A percentile compares a stretch with the other conserved stretches of the same genome.
Evolutionary conservation across 2,329 filamentous ascomycete species (phyloP).

Genomic region (Ascochyta viciae-villosae): DNA sequence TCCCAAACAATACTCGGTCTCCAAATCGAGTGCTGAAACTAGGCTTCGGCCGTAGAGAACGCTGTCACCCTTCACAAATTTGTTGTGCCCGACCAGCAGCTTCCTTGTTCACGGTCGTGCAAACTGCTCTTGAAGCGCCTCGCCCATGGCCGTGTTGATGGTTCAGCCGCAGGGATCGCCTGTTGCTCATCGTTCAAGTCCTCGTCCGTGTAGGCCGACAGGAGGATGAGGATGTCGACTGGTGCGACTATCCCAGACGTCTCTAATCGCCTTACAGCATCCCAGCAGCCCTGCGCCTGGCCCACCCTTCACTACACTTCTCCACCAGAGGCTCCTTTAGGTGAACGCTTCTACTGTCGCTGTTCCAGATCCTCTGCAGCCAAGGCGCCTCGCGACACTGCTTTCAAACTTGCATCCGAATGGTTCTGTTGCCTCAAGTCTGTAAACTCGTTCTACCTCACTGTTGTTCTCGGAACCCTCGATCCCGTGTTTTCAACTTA

Average conservation of each 20-base stretch:
- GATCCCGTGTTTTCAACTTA: slow-evolving; percentile 45
- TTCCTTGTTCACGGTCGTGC: slow-evolving; percentile 26
- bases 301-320: slow-evolving; percentile 41
- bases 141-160: slow-evolving; percentile 31
- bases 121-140: slow-evolving; percentile 22
- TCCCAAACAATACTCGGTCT: slow-evolving; percentile 28
- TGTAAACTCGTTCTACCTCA: slow-evolving; percentile 41
- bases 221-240: slow-evolving; percentile 24
- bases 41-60: slow-evolving; percentile 35
- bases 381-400: slow-evolving; percentile 50
- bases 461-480: slow-evolving; percentile 41
- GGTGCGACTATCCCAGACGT: slow-evolving; percentile 33
- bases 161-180: slow-evolving; percentile 42
- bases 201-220: slow-evolving; percentile 29
- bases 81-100: slow-evolving; percentile 24
- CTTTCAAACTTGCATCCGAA: slow-evolving; percentile 47
- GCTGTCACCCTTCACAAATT: slow-evolving; percentile 16
- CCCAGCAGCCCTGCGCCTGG: slow-evolving; percentile 45
- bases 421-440: slow-evolving; percentile 48
- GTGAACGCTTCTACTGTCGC: slow-evolving; percentile 49
- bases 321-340: slow-evolving; percentile 44
- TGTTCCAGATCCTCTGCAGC: slow-evolving; percentile 52
- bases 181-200: slow-evolving; percentile 33
- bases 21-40: slow-evolving; percentile 38
- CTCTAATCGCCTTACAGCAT: slow-evolving; percentile 38